Evolutionary conservation across 176 grass and related monocot genomes (phyloP), one percentile per base, ranked within the genome.

Genomic region (Oryza brachyantha): DNA sequence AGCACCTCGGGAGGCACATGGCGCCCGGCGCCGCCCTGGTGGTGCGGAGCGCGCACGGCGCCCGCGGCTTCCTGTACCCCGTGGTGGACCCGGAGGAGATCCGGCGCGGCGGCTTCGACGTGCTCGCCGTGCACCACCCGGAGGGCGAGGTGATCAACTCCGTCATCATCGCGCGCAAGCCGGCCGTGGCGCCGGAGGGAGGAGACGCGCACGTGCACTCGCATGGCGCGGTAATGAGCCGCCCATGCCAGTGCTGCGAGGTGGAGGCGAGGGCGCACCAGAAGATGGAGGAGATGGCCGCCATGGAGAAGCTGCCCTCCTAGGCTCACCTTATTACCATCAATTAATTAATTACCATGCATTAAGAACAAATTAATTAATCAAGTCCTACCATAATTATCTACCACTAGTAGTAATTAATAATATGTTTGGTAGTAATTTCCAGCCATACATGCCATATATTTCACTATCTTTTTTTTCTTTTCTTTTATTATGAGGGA

Each of bases 81-180:
- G 86, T 98, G 45, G 96, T 98, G 26, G 84, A 90, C 64, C 57
- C 79, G 1, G 87, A 92, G 31, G 92, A 94, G 26, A 84, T 94
- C 79, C 39, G 73, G 29, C 91, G 82, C 5, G 88, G 83, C 5
- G 92, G 90, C 2, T 98, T 98, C 79, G 92, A 94, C 45, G 83
- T 93, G 70, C 70, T 88, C 9, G 84, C 90, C 29, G 83, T 98
- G 84, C 88, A 90, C 78, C 92, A 98, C 83, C 96, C 96, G 0
- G 60, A 79, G 11, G 90, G 92, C 38, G 92, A 98, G 85, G 96
- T 98, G 21, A 95, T 98, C 76, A 98, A 94, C 86, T 98, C 96
- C 7, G 92, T 98, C 76, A 87, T 98, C 81, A 81, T 98, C 61
- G 96, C 96, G 11, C 88, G 92, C 83, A 98, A 94, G 74, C 45